Conservation (phyloP, 129 eudicot species). For the Smallanthus sonchifolius region DNA sequence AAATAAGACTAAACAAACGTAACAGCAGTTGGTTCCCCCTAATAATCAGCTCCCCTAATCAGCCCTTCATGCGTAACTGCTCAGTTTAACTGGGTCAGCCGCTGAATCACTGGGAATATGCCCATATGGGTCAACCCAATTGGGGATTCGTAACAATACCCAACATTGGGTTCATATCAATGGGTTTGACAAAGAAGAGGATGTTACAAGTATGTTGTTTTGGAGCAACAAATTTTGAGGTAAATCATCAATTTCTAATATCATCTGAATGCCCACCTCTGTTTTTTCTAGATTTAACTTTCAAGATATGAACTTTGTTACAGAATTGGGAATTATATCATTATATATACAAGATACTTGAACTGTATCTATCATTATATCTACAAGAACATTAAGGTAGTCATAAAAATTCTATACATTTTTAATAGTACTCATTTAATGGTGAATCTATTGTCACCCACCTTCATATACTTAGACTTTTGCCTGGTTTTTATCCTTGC, state of each 20-base stretch:
- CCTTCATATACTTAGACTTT: neutral
- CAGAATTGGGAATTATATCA: no score
- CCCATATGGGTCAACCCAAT: no score
- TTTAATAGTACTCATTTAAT: neutral
- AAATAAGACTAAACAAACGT: no score
- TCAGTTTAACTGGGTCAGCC: no score
- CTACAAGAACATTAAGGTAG: neutral
- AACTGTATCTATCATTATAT: neutral
- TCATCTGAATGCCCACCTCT: no score
- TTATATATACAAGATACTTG: no score
- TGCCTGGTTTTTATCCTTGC: neutral
- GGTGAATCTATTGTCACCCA: neutral
- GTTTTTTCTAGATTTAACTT: neutral
- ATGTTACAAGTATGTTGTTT: slow-evolving; percentile 55
- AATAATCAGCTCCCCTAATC: no score
- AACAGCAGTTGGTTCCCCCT: no score
- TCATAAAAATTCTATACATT: neutral
- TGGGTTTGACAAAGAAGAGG: slow-evolving; percentile 88
- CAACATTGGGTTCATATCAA: no score
- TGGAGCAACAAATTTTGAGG: slow-evolving; percentile 84
- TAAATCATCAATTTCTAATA: slow-evolving; percentile 7
- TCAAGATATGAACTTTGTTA: neutral
- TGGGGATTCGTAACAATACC: no score
- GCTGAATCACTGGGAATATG: no score
- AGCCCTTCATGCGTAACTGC: no score